A percentile compares a stretch with the other conserved stretches of the same genome.
These are phyloP conservation scores for Apostasia shenzhenica DNA, from an alignment of 106 monocot species.

Conservation along the genomic window DNA sequence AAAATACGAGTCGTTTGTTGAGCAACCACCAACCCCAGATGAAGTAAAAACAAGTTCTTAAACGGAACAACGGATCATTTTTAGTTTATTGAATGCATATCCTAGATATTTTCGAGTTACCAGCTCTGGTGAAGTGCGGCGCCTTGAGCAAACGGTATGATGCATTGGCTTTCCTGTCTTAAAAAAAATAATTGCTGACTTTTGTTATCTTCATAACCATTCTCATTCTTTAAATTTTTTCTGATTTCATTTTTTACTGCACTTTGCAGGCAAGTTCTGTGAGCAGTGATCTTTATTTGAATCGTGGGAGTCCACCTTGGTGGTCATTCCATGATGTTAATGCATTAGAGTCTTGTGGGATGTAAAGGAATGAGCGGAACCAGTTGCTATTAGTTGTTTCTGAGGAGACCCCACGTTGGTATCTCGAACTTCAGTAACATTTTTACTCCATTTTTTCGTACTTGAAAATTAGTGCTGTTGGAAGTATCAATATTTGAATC, in stretches of 20 bases:
- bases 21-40: conserved; percentile 18
- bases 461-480: neutral
- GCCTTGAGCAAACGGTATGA: conserved; percentile 71
- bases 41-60: conserved; percentile 59
- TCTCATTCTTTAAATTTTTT: neutral
- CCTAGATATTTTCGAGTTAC: conserved; percentile 84
- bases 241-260: neutral
- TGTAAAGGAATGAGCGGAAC: conserved; percentile 68
- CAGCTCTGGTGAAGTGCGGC: conserved; percentile 92
- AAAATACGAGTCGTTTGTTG: conserved; percentile 63
- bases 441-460: conserved; percentile 1
- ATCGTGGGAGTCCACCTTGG: conserved; percentile 63
- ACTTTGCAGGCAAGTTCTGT: conserved; percentile 52
- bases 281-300: conserved; percentile 48
- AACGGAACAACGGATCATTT: conserved; percentile 58
- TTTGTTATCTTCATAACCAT: neutral
- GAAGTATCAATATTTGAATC: too few species aligned
- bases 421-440: neutral
- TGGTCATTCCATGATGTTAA: conserved; percentile 82
- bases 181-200: neutral
- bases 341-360: conserved; percentile 36
- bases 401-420: conserved; percentile 96
- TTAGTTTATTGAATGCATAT: conserved; percentile 60
- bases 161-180: conserved; percentile 1
- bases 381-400: conserved; percentile 92